phyloP scores from a whole-genome alignment of 805 yeast species.

The Teunomyces pallodes region DNA sequence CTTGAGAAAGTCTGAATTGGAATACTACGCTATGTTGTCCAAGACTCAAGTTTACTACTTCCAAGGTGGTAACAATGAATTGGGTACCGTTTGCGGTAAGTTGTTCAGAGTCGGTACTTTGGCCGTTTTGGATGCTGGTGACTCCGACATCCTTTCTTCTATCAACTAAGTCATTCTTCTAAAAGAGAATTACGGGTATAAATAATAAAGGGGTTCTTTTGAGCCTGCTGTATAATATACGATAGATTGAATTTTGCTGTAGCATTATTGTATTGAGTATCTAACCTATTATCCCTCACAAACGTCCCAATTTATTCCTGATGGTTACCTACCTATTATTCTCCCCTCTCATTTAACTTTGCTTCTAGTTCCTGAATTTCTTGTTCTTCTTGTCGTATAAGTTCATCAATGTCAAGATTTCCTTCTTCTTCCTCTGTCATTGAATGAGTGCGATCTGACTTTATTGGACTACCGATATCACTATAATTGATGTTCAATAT shows the following conservation, averaged over 20 bases:
- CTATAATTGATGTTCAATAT: constrained; percentile 28
- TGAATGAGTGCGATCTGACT: constrained; percentile 6
- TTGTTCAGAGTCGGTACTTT: constrained; percentile 99
- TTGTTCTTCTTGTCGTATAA: constrained; percentile 44
- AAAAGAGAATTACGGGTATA: constrained; percentile 1
- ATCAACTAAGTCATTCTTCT: constrained; percentile 7
- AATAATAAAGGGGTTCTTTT: constrained; percentile 1
- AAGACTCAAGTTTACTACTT: constrained; percentile 97
- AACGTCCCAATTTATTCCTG: not conserved
- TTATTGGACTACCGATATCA: constrained; percentile 16
- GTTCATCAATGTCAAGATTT: constrained; percentile 33
- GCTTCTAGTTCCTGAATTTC: constrained; percentile 44
- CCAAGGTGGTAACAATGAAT: constrained; percentile 99
- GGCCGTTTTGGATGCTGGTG: constrained; percentile 97
- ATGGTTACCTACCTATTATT: not conserved
- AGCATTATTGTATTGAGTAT: not conserved
- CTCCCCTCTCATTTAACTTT: constrained; percentile 24
- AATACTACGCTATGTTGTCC: constrained; percentile 99
- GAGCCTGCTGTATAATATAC: constrained; percentile 7
- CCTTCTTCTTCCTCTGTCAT: constrained; percentile 8
- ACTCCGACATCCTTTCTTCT: constrained; percentile 92
- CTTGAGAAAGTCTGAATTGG: constrained; percentile 99
- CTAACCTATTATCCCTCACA: not conserved
- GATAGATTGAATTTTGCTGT: constrained; percentile 4
- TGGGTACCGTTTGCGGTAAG: constrained; percentile 99